Base-by-base conservation (phyloP, 129 eudicot genomes). In the Sambucus nigra region DNA sequence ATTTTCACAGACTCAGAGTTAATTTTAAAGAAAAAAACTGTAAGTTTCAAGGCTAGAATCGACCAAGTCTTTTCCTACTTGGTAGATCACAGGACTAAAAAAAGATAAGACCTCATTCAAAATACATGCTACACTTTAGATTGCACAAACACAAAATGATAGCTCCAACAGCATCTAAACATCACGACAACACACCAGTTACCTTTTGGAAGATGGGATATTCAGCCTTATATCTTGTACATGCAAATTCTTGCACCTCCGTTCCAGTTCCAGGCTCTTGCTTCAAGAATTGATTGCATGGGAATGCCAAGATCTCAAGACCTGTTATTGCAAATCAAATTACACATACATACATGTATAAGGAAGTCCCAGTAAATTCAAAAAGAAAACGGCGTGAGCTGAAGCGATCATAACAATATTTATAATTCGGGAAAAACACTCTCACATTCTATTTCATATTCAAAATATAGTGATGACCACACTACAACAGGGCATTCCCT, bases 221-320 rank as follows among this genome's bases (percentile, higher is more conserved):
- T 69, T 81, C 88, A 32, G 88, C 97, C 21, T 70, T 76, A 61
- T 71, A 89, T 77, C 81, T 89, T 31, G 94, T 69, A 58, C 97
- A 89, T 45, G 86, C 97, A 76, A 84, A 89, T 64, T 81, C 73
- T 25, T 73, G 78, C 16, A 81, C 81, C 35, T 89, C 87, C 63
- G 74, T 72, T 31, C 83, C 76, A 35, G 95, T 53, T 11, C 92
- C 95, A 0, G 97, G 97, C 58, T 89, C 97, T 76, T 89, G 97
- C 49, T 57, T 33, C 75, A 81, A 51, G 70, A 89, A 89, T 67
- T 89, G 95, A 42, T 89, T 89, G 72, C 97, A 89, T 7, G 97
- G 97, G 55, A 89, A 89, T 55, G 97, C 97, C 81, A 89, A 67
- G 42, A 89, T 73, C 75, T 78, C 88, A n/a, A 89, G 70, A 63